Conservation (phyloP, 2,329 filamentous ascomycete genomes). For the Orbilia javanica region DNA sequence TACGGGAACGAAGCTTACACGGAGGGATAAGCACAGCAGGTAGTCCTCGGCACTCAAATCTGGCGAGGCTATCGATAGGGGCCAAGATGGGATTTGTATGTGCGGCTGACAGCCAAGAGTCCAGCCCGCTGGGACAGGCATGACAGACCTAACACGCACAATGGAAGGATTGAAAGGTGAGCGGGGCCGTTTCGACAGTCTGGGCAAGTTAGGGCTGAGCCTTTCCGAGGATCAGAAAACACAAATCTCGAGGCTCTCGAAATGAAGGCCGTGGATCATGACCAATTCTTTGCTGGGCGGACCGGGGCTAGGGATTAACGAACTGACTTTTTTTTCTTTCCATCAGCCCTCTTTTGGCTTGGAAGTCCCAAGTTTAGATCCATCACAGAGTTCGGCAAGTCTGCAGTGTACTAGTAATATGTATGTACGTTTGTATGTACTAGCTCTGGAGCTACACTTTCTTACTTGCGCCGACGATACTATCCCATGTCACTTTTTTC, state of each 20-base stretch:
- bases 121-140: slow-evolving; percentile 21
- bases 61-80: slow-evolving; percentile 20
- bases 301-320: slow-evolving; percentile 14
- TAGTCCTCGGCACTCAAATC: slow-evolving; percentile 9
- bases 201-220: slow-evolving; percentile 58
- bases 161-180: slow-evolving; percentile 37
- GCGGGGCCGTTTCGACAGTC: slow-evolving; percentile 28
- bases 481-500: slow-evolving; percentile 1
- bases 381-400: slow-evolving; percentile 2
- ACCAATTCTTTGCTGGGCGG: slow-evolving; percentile 44
- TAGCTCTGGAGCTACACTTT: background rate
- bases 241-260: slow-evolving; percentile 37
- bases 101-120: slow-evolving; percentile 55
- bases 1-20: slow-evolving; percentile 16
- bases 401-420: background rate
- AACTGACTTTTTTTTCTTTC: slow-evolving; percentile 3
- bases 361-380: slow-evolving; percentile 46
- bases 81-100: slow-evolving; percentile 26
- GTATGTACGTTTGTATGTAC: background rate
- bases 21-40: slow-evolving; percentile 33
- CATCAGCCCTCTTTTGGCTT: slow-evolving; percentile 46
- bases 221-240: slow-evolving; percentile 54
- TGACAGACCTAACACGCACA: slow-evolving; percentile 2
- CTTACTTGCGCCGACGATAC: background rate
- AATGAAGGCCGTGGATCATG: slow-evolving; percentile 22